These are phyloP conservation scores for Mycosphaerelloides madeirae DNA, from an alignment of 2,329 filamentous ascomycete genomes.

Conservation along the genomic window DNA sequence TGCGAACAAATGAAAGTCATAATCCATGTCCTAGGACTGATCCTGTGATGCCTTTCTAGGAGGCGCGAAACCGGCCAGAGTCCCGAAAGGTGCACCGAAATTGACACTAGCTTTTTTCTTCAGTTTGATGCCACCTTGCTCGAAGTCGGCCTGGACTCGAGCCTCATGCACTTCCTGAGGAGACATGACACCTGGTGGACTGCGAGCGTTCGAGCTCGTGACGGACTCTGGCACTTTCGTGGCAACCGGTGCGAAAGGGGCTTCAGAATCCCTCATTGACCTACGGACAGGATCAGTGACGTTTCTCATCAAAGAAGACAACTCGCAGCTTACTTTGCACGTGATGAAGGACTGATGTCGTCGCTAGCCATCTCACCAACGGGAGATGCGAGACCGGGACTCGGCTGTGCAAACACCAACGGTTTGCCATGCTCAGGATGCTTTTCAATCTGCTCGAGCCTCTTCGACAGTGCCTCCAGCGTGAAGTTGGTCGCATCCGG, in stretches of 20 bases:
- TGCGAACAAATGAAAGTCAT: constrained; percentile 1
- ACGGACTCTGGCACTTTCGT: constrained; percentile 10
- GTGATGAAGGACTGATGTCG: constrained; percentile 5
- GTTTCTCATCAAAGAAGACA: not conserved
- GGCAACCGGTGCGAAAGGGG: constrained; percentile 9
- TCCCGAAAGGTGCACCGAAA: constrained; percentile 35
- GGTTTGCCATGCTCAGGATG: constrained; percentile 30
- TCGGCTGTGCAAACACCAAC: constrained; percentile 26
- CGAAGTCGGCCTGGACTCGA: constrained; percentile 25
- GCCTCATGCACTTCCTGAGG: constrained; percentile 24
- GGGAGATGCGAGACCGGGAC: constrained; percentile 28
- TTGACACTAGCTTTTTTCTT: constrained; percentile 35
- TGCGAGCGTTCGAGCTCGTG: constrained; percentile 16
- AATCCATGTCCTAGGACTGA: constrained; percentile 3
- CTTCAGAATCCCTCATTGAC: constrained; percentile 2
- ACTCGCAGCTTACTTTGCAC: constrained; percentile 5
- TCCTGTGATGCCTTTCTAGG: constrained; percentile 20
- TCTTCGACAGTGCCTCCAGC: constrained; percentile 29
- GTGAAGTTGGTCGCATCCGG: constrained; percentile 34
- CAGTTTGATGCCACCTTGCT: constrained; percentile 32
- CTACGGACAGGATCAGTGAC: not conserved
- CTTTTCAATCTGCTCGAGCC: constrained; percentile 30
- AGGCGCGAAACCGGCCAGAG: constrained; percentile 25
- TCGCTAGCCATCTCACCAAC: constrained; percentile 9
- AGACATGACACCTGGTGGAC: constrained; percentile 13